Conservation (phyloP, 768 basidiomycete species). For the Strobilomyces dryophilus region DNA sequence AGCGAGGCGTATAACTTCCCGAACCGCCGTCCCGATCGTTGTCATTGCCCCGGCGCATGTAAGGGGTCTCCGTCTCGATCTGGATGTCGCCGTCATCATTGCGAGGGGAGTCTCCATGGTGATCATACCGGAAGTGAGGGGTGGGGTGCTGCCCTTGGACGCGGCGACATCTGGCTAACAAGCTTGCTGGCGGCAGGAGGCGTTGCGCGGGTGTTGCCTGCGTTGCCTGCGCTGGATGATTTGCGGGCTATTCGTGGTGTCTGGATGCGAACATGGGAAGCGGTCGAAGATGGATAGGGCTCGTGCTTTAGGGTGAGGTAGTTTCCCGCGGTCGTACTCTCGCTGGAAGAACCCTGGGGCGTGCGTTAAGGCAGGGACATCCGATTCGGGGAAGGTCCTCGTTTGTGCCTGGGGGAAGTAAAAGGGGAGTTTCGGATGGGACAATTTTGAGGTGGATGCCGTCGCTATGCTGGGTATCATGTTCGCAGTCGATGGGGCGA, state of each 20-base stretch:
- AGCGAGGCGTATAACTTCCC: constrained; percentile 64
- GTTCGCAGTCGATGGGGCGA: constrained; percentile 30
- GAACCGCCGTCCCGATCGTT: constrained; percentile 46
- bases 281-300: constrained; percentile 32
- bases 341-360: constrained; percentile 44
- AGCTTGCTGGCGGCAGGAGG: constrained; percentile 37
- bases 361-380: constrained; percentile 47
- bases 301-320: constrained; percentile 48
- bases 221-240: constrained; percentile 15
- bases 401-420: constrained; percentile 43
- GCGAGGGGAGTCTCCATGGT: constrained; percentile 33
- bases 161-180: constrained; percentile 47
- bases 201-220: constrained; percentile 26
- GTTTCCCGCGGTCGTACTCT: constrained; percentile 35
- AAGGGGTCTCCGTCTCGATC: constrained; percentile 37
- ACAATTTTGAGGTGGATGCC: constrained; percentile 20
- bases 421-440: constrained; percentile 33
- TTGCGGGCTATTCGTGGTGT: constrained; percentile 30
- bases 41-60: constrained; percentile 30
- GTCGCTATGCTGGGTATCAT: constrained; percentile 34
- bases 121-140: constrained; percentile 35
- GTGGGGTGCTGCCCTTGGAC: constrained; percentile 42
- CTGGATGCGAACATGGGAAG: constrained; percentile 24
- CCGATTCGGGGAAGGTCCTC: constrained; percentile 51
- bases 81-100: constrained; percentile 46